Percentiles rank a stretch among this genome's conserved stretches.
Conservation (phyloP, 208 protist species). For the Acanthamoeba royreba region DNA sequence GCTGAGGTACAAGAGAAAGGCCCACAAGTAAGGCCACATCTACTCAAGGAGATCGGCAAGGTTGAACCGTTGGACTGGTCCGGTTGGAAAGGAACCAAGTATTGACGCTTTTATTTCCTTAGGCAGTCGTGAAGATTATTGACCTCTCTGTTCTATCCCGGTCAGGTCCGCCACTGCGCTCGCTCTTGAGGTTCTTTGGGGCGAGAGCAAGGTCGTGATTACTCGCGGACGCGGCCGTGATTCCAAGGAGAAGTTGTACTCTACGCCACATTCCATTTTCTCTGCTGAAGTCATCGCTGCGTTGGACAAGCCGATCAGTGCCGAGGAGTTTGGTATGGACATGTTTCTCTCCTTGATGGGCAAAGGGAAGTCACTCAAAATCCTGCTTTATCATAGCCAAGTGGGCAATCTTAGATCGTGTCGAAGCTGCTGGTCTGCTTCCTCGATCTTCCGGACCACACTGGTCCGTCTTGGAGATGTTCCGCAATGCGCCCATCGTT, state of each 20-base stretch:
- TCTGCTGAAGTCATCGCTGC: background rate
- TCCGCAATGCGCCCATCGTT: background rate
- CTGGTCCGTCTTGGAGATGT: background rate
- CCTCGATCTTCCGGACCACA: background rate
- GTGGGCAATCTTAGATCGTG: background rate
- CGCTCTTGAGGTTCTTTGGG: background rate
- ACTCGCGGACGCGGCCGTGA: background rate
- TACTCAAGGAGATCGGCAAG: background rate
- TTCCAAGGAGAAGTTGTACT: background rate
- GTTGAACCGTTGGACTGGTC: background rate
- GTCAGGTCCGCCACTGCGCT: background rate
- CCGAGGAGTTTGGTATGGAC: background rate
- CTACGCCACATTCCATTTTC: background rate
- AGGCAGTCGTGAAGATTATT: background rate
- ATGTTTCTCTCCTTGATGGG: background rate
- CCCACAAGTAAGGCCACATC: background rate
- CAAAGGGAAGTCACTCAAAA: too few species aligned
- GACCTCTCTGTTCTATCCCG: background rate
- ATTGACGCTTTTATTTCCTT: background rate
- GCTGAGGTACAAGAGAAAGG: background rate
- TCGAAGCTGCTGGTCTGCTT: background rate
- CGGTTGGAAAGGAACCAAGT: background rate
- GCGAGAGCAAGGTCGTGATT: background rate
- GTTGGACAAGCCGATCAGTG: background rate
- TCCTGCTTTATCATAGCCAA: background rate